Percentiles rank a stretch among this genome's conserved stretches.
These are phyloP conservation scores for Diaporthe nobilis DNA, from an alignment of 2,329 filamentous ascomycete species.

Conservation along the genomic window DNA sequence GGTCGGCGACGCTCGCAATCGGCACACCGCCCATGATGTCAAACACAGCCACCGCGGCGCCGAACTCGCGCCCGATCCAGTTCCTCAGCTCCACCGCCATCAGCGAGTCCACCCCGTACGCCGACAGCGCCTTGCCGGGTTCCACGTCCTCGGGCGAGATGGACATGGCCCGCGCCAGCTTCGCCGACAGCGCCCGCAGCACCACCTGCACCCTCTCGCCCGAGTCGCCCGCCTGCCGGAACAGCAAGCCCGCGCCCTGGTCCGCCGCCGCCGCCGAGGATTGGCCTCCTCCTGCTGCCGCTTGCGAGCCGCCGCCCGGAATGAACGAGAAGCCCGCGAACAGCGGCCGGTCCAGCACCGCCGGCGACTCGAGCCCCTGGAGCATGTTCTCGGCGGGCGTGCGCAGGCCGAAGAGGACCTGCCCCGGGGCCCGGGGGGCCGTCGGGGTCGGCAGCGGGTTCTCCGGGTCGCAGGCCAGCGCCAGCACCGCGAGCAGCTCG, in stretches of 20 bases:
- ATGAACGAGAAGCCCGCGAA: conserved; percentile 39
- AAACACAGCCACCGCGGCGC: conserved; percentile 53
- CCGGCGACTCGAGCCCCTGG: conserved; percentile 34
- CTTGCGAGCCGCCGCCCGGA: not conserved
- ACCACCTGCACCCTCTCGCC: conserved; percentile 42
- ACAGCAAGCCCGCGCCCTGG: conserved; percentile 40
- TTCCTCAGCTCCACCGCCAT: conserved; percentile 60
- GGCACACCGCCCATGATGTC: conserved; percentile 51
- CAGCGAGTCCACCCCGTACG: conserved; percentile 57
- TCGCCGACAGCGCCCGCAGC: conserved; percentile 46
- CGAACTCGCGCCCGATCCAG: conserved; percentile 55
- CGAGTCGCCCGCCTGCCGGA: conserved; percentile 32
- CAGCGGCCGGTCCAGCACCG: conserved; percentile 39
- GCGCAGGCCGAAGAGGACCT: conserved; percentile 43
- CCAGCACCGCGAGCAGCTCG: conserved; percentile 46
- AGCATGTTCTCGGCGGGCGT: conserved; percentile 44
- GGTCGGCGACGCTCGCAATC: conserved; percentile 22
- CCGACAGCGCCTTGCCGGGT: conserved; percentile 47
- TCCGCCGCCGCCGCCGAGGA: conserved; percentile 33
- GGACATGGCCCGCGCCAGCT: conserved; percentile 52
- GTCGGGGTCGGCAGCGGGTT: not conserved
- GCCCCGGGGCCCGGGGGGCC: conserved; percentile 11
- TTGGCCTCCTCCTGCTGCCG: conserved; percentile 1
- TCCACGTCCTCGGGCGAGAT: conserved; percentile 51
- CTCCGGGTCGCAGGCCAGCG: conserved; percentile 42